Evolutionary conservation across 2,329 filamentous ascomycete species (phyloP).

Genomic region (Exophiala sideris): DNA sequence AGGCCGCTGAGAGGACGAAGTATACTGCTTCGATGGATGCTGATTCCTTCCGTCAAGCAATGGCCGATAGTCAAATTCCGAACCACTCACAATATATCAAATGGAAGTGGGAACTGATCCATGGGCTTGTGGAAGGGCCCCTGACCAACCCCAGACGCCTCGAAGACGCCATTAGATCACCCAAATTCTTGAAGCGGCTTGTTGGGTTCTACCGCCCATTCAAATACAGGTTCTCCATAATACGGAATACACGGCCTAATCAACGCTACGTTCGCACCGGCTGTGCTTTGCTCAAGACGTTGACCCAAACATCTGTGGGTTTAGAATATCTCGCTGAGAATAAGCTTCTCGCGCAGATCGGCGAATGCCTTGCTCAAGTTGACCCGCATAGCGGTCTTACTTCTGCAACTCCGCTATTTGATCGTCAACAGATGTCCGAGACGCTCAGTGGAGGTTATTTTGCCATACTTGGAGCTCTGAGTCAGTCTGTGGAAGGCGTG

Average conservation of each 20-base stretch:
- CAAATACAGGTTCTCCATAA: constrained; percentile 89
- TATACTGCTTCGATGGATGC: constrained; percentile 62
- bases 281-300: constrained; percentile 79
- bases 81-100: constrained; percentile 87
- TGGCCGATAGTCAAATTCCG: constrained; percentile 74
- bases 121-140: constrained; percentile 87
- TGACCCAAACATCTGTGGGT: constrained; percentile 83
- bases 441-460: constrained; percentile 93
- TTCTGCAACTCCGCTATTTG: constrained; percentile 78
- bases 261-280: constrained; percentile 91
- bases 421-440: constrained; percentile 75
- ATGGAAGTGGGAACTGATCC: constrained; percentile 95
- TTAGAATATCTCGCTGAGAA: constrained; percentile 82
- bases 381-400: constrained; percentile 74
- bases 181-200: constrained; percentile 92
- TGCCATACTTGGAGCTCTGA: constrained; percentile 83
- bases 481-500: constrained; percentile 75
- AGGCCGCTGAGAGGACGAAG: constrained; percentile 52
- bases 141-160: constrained; percentile 85
- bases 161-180: constrained; percentile 89
- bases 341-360: constrained; percentile 88
- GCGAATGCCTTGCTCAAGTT: constrained; percentile 91
- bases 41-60: constrained; percentile 58
- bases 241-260: constrained; percentile 85
- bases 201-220: constrained; percentile 96